Conservation (phyloP, 768 basidiomycete genomes). For the Crassisporium funariophilum region DNA sequence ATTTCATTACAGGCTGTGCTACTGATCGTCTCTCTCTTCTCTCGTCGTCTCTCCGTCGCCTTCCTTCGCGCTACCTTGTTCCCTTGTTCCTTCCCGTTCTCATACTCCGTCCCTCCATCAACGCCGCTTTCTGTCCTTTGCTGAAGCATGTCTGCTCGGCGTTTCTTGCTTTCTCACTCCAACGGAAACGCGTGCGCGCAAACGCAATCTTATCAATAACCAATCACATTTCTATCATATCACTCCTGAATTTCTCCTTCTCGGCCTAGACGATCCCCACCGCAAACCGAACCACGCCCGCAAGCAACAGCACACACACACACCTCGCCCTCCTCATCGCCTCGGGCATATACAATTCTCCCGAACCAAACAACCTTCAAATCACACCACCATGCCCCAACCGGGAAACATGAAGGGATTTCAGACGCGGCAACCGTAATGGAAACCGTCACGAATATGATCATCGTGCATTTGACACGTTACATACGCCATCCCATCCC, state of each 20-base stretch:
- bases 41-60: background rate
- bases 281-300: too few species aligned
- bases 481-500: conserved; percentile 17
- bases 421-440: too few species aligned
- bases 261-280: too few species aligned
- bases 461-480: too few species aligned
- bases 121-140: too few species aligned
- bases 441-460: conserved; percentile 13
- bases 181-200: too few species aligned
- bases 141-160: too few species aligned
- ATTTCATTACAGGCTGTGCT: too few species aligned
- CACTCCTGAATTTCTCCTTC: conserved; percentile 9
- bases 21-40: background rate
- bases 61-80: conserved; percentile 2
- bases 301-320: too few species aligned
- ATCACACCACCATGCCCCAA: conserved; percentile 10
- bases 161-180: conserved; percentile 3
- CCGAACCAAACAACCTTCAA: conserved; percentile 9
- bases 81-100: too few species aligned
- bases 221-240: conserved; percentile 10
- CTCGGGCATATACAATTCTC: conserved; percentile 6
- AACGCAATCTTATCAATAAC: too few species aligned
- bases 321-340: background rate
- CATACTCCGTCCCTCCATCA: too few species aligned
- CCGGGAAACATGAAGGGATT: conserved; percentile 6